Conservation (phyloP, 768 basidiomycete genomes). For the Termitomyces sp. region DNA sequence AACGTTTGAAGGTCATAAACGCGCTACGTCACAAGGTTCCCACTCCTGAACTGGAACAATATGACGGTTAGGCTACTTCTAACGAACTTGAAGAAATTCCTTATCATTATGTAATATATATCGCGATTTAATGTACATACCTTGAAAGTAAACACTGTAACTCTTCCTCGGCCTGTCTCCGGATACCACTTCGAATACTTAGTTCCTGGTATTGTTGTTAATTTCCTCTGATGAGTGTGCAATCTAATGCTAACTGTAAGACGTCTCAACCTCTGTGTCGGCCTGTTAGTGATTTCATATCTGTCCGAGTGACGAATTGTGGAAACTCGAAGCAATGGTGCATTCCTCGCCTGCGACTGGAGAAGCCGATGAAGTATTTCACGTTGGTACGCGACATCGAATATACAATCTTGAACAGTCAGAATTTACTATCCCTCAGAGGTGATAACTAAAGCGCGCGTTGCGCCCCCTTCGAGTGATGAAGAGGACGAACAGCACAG, state of each 20-base stretch:
- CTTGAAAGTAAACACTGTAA: neutral
- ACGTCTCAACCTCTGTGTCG: neutral
- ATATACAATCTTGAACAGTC: neutral
- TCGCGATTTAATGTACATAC: neutral
- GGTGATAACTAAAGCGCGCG: conserved; percentile 55
- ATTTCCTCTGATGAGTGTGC: neutral
- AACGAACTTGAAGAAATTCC: neutral
- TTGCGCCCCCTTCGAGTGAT: conserved; percentile 20
- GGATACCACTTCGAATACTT: too few relatives aligned
- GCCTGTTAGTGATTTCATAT: neutral
- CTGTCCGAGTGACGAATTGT: neutral
- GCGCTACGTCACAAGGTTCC: conserved; percentile 51
- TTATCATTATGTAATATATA: conserved; percentile 16
- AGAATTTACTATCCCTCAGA: conserved; percentile 28
- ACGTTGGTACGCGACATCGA: conserved; percentile 36
- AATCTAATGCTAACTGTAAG: neutral
- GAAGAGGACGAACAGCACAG: conserved; percentile 12
- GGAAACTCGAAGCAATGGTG: neutral
- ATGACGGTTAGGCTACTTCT: neutral
- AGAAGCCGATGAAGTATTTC: conserved; percentile 29
- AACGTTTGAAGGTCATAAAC: conserved; percentile 56
- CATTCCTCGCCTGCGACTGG: neutral
- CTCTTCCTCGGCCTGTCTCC: neutral
- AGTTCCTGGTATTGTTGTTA: neutral
- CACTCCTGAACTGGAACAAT: conserved; percentile 42